Conservation (phyloP, 768 basidiomycete genomes). For the Macrolepiota albuminosa region DNA sequence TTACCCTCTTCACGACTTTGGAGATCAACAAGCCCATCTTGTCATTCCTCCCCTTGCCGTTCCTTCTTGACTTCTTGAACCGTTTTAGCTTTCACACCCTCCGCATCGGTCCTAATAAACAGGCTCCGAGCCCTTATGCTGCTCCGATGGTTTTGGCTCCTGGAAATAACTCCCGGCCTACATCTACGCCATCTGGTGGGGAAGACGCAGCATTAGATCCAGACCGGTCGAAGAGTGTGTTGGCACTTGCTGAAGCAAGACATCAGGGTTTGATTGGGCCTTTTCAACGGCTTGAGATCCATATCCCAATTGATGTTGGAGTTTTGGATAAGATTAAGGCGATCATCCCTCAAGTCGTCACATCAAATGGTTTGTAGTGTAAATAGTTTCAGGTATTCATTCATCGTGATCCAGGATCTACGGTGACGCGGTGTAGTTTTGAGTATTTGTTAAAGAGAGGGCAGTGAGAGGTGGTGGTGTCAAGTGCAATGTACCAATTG, state of each 20-base stretch:
- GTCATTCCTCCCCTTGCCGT: not conserved
- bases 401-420: not conserved
- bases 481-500: no score
- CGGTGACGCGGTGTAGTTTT: not conserved
- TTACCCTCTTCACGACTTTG: constrained; percentile 1
- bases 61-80: not conserved
- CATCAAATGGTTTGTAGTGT: not conserved
- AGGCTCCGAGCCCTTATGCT: constrained; percentile 3
- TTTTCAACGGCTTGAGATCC: not conserved
- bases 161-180: not conserved
- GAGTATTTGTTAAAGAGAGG: not conserved
- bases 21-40: constrained; percentile 3
- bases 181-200: constrained; percentile 1
- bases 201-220: not conserved
- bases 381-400: no score
- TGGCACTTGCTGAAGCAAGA: not conserved
- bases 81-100: constrained; percentile 1
- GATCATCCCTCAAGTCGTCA: not conserved
- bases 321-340: not conserved
- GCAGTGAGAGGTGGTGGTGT: not conserved
- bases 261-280: not conserved
- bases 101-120: constrained; percentile 1
- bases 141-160: not conserved
- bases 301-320: not conserved
- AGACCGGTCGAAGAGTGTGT: not conserved